Conservation (phyloP, 1,139 yeast species). For the Taphrina populina region DNA sequence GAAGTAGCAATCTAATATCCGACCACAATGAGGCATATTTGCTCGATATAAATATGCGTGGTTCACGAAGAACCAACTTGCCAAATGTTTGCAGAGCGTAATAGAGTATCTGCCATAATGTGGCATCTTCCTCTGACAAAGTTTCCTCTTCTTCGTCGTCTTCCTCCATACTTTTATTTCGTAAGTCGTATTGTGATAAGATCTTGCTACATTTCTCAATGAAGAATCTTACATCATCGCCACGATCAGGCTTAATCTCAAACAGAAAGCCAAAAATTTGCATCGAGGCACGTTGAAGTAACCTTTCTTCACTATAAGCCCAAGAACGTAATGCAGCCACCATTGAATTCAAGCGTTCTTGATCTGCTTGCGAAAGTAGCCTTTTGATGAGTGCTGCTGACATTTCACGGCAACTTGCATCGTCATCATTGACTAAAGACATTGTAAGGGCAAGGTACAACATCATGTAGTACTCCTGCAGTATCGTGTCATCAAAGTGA, state of each 20-base stretch:
- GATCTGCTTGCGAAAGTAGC: conserved; percentile 56
- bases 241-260: conserved; percentile 41
- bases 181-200: conserved; percentile 33
- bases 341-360: conserved; percentile 50
- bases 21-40: conserved; percentile 41
- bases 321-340: conserved; percentile 66
- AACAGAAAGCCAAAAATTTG: conserved; percentile 68
- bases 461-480: conserved; percentile 64
- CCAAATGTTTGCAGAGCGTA: conserved; percentile 58
- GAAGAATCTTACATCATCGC: conserved; percentile 17
- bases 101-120: conserved; percentile 77
- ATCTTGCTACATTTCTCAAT: conserved; percentile 7
- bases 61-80: conserved; percentile 42
- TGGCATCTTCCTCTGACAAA: conserved; percentile 43
- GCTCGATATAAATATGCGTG: conserved; percentile 47
- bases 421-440: conserved; percentile 73
- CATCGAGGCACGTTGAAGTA: conserved; percentile 73
- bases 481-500: conserved; percentile 63
- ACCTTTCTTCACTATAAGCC: conserved; percentile 57
- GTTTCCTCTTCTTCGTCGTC: conserved; percentile 32
- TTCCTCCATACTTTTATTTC: not conserved
- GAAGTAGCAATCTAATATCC: conserved; percentile 54
- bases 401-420: conserved; percentile 82
- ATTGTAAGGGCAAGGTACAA: conserved; percentile 81
- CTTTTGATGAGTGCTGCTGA: conserved; percentile 63